Conservation (phyloP, 176 grass and related monocot species). For the Echinochloa phyllopogon region DNA sequence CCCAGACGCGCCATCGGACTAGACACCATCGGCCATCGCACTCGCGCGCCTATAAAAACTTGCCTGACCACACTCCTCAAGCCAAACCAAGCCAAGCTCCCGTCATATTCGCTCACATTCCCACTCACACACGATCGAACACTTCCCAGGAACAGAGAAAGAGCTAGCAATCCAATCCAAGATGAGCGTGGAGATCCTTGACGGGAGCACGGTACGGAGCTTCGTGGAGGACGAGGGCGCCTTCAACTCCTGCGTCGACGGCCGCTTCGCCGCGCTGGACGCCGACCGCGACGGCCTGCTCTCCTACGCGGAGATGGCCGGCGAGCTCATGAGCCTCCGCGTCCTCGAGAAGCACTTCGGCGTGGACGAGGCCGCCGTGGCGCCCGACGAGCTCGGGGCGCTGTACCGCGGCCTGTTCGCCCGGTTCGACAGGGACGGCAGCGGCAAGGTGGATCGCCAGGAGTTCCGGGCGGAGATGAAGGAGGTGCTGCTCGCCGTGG, state of each 20-base stretch:
- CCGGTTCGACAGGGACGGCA: slow-evolving; percentile 63
- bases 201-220: slow-evolving; percentile 48
- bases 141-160: neutral
- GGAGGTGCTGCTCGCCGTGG: slow-evolving; percentile 74
- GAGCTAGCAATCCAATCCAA: neutral
- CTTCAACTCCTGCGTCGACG: slow-evolving; percentile 56
- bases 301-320: slow-evolving; percentile 56
- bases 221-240: slow-evolving; percentile 66
- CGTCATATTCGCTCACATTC: too few relatives aligned
- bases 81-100: neutral
- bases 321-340: slow-evolving; percentile 60
- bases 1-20: too few relatives aligned
- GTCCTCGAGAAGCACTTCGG: slow-evolving; percentile 59
- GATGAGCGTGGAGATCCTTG: slow-evolving; percentile 69
- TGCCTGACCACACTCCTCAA: neutral
- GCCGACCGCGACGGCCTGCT: slow-evolving; percentile 51
- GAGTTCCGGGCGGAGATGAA: slow-evolving; percentile 68
- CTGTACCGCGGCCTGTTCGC: slow-evolving; percentile 57
- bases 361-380: slow-evolving; percentile 38
- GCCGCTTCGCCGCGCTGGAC: slow-evolving; percentile 58
- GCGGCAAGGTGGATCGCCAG: slow-evolving; percentile 53
- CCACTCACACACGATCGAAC: neutral
- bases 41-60: neutral
- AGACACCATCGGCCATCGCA: too few relatives aligned
- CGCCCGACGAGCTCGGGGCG: slow-evolving; percentile 18